Evolutionary conservation across 108 stramenopile genomes (phyloP).

Genomic region (Skeletonema grethae): DNA sequence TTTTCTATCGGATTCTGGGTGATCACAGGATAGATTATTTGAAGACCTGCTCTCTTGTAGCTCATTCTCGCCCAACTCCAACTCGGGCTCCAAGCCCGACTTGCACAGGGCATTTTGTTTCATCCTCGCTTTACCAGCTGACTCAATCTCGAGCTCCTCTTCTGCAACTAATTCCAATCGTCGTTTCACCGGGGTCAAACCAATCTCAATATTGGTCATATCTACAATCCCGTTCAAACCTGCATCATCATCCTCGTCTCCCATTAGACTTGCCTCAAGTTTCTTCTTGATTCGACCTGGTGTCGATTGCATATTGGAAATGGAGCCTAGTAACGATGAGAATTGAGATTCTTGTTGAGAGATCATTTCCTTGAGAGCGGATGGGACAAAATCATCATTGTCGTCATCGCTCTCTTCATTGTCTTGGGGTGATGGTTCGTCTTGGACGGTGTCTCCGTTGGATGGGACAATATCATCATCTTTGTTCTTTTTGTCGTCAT

Average conservation of each 20-base stretch:
- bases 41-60: background rate
- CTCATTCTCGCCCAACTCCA: background rate
- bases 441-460: background rate
- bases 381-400: background rate
- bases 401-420: background rate
- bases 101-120: conserved; percentile 1
- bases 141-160: background rate
- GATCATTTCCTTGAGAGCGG: background rate
- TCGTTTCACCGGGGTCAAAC: background rate
- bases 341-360: conserved; percentile 6
- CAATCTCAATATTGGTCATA: background rate
- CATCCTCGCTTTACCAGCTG: background rate
- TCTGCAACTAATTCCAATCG: background rate
- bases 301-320: conserved; percentile 2
- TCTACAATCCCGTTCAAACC: background rate
- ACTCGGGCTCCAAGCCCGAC: background rate
- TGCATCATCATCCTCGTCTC: conserved; percentile 4
- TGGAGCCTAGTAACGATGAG: background rate
- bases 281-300: background rate
- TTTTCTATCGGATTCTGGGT: too few species aligned
- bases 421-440: background rate
- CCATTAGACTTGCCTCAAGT: background rate
- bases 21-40: background rate
- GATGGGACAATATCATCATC: background rate
- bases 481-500: background rate